Evolutionary conservation across 164 flowering plant genomes (phyloP).

Genomic region (Annona squamosa): DNA sequence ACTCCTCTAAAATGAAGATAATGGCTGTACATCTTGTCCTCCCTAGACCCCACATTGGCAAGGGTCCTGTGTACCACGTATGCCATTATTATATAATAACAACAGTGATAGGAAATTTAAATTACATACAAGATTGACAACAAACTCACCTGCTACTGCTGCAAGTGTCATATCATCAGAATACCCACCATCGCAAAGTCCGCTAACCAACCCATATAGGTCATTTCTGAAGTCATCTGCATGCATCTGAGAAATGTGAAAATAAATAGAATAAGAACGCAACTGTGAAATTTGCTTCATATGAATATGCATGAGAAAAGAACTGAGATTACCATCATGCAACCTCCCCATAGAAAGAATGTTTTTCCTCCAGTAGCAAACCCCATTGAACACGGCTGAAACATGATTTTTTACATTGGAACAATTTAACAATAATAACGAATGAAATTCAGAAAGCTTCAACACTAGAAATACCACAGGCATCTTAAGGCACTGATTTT

Average conservation of each 20-base stretch:
- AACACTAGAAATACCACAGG: no score
- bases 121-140: not conserved
- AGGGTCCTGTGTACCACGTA: no score
- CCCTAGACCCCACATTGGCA: no score
- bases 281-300: not conserved
- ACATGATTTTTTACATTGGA: not conserved
- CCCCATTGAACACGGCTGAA: slow-evolving; percentile 99
- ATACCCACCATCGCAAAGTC: slow-evolving; percentile 87
- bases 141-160: slow-evolving; percentile 68
- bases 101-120: not conserved
- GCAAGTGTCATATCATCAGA: slow-evolving; percentile 99
- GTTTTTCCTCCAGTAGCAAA: slow-evolving; percentile 98
- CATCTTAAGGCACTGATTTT: no score
- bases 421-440: no score
- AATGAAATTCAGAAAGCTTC: no score
- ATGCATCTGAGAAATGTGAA: slow-evolving; percentile 69
- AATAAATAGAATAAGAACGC: slow-evolving; percentile 6
- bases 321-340: slow-evolving; percentile 74
- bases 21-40: no score
- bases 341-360: slow-evolving; percentile 98
- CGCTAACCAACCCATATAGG: slow-evolving; percentile 65
- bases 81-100: not conserved
- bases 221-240: slow-evolving; percentile 91
- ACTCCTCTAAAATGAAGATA: no score
- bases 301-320: not conserved